phyloP scores from a whole-genome alignment of 371 early-diverging fungal genomes.

The Batkoa obscura region DNA sequence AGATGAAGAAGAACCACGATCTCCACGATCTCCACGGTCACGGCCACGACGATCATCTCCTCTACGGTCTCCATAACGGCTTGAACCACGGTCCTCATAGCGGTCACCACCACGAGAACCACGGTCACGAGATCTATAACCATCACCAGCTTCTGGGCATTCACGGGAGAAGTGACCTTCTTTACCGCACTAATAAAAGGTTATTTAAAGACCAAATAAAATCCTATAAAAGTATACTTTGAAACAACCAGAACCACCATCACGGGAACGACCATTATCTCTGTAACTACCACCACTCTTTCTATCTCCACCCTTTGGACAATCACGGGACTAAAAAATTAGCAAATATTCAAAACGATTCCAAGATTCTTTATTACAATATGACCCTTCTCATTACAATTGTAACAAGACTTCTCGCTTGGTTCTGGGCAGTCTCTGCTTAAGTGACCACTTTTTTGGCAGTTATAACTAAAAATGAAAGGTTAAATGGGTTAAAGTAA shows the following conservation, averaged over 20 bases:
- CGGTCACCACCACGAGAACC: neutral
- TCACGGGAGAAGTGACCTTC: constrained; percentile 37
- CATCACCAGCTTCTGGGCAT: constrained; percentile 24
- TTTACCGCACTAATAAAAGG: constrained; percentile 12
- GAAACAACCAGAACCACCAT: constrained; percentile 10
- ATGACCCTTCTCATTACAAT: constrained; percentile 38
- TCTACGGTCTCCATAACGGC: neutral
- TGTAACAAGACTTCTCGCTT: constrained; percentile 31
- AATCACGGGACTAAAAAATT: constrained; percentile 14
- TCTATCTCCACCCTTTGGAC: constrained; percentile 7
- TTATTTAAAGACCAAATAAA: constrained; percentile 7
- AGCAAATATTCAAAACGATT: too few species aligned
- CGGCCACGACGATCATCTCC: constrained; percentile 1
- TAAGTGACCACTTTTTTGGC: constrained; percentile 26
- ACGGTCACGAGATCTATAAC: neutral
- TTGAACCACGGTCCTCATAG: constrained; percentile 1
- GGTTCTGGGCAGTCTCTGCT: constrained; percentile 21
- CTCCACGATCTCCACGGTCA: constrained; percentile 28
- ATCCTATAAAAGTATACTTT: neutral
- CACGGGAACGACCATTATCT: constrained; percentile 3
- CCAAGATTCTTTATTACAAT: constrained; percentile 2
- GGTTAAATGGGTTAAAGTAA: neutral
- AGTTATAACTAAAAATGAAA: constrained; percentile 25
- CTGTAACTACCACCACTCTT: constrained; percentile 6
- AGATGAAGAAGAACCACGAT: constrained; percentile 10